Evolutionary conservation across 1,139 yeast genomes (phyloP), one percentile per base, ranked within the genome.

Genomic region (Kodamaea sp.): DNA sequence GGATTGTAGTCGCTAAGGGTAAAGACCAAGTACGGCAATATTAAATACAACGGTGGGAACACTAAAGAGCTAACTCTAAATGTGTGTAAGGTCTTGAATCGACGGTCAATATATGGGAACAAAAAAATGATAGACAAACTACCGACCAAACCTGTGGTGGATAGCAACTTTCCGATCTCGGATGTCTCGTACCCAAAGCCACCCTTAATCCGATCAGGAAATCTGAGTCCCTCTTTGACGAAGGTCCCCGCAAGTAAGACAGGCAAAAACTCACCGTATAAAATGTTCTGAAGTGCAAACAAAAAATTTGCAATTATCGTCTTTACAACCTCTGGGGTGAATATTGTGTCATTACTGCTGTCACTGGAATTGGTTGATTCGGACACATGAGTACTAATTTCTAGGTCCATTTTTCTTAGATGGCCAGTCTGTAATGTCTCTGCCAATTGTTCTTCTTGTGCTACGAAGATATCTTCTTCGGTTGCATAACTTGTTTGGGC

Each of bases 81-180:
- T 3, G 53, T 50, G 15, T 43, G 39, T 28, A 55, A 43, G 13
- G 60, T 48, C 21, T 46, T 47, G 35, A 52, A 44, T 28, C 40
- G 41, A 15, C 57, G 42, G 36, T 57, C 62, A 28, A 57, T 47
- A 15, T 34, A 35, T 2, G 62, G 62, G 44, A 52, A 57, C 4
- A 56, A 28, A 15, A 51, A 33, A 21, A 55, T 28, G 3, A 56
- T 51, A 22, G 53, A 46, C 22, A 55, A 35, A 30, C 53, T 53
- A 2, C 61, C 61, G 27, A 52, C 44, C n/a, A 55, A 36, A 3
- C 60, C 62, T 9, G 59, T 51, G 12, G 47, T 38, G 7, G 59
- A 54, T 28, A 56, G 49, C 32, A 57, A 37, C 3, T 44, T 30
- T 12, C 62, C 62, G 24, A 57, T 57, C 11, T 42, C 44, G 15